Evolutionary conservation across 129 eudicot species (phyloP).

Genomic region (Flaveria linearis): DNA sequence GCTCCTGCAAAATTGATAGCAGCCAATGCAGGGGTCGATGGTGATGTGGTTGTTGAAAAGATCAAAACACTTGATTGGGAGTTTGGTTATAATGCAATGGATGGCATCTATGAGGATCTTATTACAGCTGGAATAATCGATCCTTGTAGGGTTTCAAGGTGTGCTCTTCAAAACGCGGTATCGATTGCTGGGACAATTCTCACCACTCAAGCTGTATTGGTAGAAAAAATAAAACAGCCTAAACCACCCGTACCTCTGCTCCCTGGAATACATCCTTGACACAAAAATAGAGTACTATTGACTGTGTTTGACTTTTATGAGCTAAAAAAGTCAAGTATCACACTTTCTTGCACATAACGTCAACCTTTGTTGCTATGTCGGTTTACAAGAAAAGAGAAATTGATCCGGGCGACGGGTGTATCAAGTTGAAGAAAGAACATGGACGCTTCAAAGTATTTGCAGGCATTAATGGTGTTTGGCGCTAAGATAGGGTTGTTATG

Average conservation of each 20-base stretch:
- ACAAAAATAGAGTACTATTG: background rate
- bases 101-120: slow-evolving; percentile 64
- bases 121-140: slow-evolving; percentile 71
- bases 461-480: slow-evolving; percentile 4
- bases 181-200: slow-evolving; percentile 77
- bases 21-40: slow-evolving; percentile 86
- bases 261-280: slow-evolving; percentile 73
- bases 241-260: slow-evolving; percentile 60
- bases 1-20: slow-evolving; percentile 88
- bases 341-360: background rate
- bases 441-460: background rate
- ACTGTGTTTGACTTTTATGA: background rate
- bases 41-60: slow-evolving; percentile 69
- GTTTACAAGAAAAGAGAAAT: background rate
- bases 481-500: slow-evolving; percentile 1
- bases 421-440: slow-evolving; percentile 3
- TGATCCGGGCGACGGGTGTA: background rate
- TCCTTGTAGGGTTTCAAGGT: slow-evolving; percentile 78
- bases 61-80: slow-evolving; percentile 54
- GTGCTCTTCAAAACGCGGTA: slow-evolving; percentile 85
- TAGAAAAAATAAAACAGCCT: slow-evolving; percentile 59
- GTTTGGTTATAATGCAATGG: slow-evolving; percentile 86
- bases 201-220: slow-evolving; percentile 81
- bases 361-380: background rate
- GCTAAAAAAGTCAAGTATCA: slow-evolving; percentile 10